A percentile compares a stretch with the other conserved stretches of the same genome.
phyloP scores from a whole-genome alignment of 2,329 filamentous ascomycete species.

The Penicillium sp. region DNA sequence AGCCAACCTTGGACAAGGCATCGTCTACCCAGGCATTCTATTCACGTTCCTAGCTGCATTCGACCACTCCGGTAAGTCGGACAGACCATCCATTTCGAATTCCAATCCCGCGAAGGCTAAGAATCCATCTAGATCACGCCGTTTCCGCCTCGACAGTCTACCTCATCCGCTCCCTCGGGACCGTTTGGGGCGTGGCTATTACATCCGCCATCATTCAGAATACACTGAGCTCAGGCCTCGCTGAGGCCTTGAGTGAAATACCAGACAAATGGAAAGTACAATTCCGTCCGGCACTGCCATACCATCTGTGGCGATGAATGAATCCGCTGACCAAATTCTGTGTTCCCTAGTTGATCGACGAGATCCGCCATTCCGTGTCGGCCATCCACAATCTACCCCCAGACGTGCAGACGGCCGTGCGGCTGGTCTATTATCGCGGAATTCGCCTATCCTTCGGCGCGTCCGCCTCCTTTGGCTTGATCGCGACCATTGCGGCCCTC shows the following conservation, averaged over 20 bases:
- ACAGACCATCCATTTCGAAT: background rate
- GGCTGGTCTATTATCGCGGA: constrained; percentile 64
- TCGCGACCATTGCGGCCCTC: constrained; percentile 55
- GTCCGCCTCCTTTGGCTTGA: constrained; percentile 56
- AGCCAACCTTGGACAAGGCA: constrained; percentile 52
- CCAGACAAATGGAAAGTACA: constrained; percentile 63
- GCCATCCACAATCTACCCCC: constrained; percentile 59
- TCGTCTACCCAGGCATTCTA: constrained; percentile 54
- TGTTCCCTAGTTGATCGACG: constrained; percentile 59
- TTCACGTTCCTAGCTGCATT: constrained; percentile 68
- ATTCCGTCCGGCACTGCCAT: constrained; percentile 19
- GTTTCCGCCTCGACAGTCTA: constrained; percentile 67
- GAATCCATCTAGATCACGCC: constrained; percentile 66
- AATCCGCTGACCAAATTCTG: constrained; percentile 28
- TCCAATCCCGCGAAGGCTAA: too few species aligned
- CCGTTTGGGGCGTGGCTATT: constrained; percentile 67
- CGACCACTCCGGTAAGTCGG: constrained; percentile 58
- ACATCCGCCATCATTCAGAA: constrained; percentile 68
- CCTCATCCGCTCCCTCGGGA: constrained; percentile 65
- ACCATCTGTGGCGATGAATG: background rate
- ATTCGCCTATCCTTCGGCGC: constrained; percentile 61
- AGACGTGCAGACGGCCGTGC: constrained; percentile 60
- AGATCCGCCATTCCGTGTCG: constrained; percentile 65
- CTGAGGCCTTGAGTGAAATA: constrained; percentile 58
- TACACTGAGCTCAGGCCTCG: constrained; percentile 59